Evolutionary conservation across 371 early-diverging fungal genomes (phyloP).

Genomic region (Mortierella sp.): DNA sequence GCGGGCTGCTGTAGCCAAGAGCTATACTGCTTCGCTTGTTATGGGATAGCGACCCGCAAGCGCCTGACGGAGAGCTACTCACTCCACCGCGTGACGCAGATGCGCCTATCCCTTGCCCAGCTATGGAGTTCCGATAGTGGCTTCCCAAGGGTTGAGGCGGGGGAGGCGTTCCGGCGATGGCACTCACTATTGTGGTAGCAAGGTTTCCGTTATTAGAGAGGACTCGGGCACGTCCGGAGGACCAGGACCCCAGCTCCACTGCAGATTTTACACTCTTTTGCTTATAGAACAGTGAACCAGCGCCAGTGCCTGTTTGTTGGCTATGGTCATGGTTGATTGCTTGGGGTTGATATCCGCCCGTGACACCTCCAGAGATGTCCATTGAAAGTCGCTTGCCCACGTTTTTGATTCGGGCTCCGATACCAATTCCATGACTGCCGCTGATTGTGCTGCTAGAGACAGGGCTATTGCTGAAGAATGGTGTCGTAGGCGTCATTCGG

Average conservation of each 20-base stretch:
- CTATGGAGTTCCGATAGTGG: slow-evolving; percentile 6
- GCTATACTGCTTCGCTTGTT: slow-evolving; percentile 22
- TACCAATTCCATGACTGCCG: slow-evolving; percentile 19
- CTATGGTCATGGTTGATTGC: neutral
- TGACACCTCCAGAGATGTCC: slow-evolving; percentile 20
- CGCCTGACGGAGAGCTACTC: neutral
- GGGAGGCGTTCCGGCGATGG: slow-evolving; percentile 5
- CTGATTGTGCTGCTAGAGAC: slow-evolving; percentile 8
- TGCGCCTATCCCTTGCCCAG: neutral
- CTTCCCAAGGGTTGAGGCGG: slow-evolving; percentile 3
- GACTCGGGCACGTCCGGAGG: slow-evolving; percentile 18
- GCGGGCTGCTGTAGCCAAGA: slow-evolving; percentile 2
- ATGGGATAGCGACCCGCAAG: slow-evolving; percentile 9
- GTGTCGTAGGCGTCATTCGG: slow-evolving; percentile 19
- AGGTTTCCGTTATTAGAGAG: neutral
- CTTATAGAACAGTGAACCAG: slow-evolving; percentile 36
- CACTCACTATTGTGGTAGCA: neutral
- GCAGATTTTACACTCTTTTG: slow-evolving; percentile 41
- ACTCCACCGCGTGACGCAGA: slow-evolving; percentile 4
- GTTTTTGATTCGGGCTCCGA: slow-evolving; percentile 45
- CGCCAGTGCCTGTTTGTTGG: neutral
- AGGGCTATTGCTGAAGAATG: slow-evolving; percentile 10
- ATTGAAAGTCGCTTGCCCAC: slow-evolving; percentile 45
- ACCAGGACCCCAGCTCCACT: slow-evolving; percentile 43
- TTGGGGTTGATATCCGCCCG: neutral